Base-by-base conservation (phyloP, 2,329 filamentous ascomycete species). In the Rhinocladiella similis region DNA sequence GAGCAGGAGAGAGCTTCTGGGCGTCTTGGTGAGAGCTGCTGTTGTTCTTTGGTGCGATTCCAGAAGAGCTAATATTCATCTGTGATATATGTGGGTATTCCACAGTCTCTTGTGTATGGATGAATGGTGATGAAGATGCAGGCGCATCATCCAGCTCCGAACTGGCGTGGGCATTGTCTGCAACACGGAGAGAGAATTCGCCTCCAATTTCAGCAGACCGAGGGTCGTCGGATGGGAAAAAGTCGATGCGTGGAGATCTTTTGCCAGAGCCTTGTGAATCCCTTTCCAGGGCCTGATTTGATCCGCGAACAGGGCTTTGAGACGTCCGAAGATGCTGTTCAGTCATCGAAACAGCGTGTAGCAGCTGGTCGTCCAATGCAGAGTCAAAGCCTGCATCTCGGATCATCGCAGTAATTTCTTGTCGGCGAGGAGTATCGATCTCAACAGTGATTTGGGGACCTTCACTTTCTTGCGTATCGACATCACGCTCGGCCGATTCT, bases 381-480 rank as follows among this genome's bases (percentile, higher is more conserved):
- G 76, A 76, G 35, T 76, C 70, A 64, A 80, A 80, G 3, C 77
- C 78, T 13, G 77, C 77, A 47, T 80, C 75, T 47, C 70, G 73
- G 39, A 80, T 80, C 47, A 80, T 67, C 41, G 72, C 64, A 46
- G 72, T 73, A 38, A 80, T 78, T 20, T 77, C 72, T 10, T 68
- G 52, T 41, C 71, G 69, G 60, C 72, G 65, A 62, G 72, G 65
- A 61, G 73, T 56, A 59, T 68, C 72, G 16, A 72, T 64, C 7
- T 35, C 39, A 36, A 9, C 12, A 20, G 47, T 25, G n/a, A 53
- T 22, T 4, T 33, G 33, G 13, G 29, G 51, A 3, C 42, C 33
- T 47, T 16, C 13, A n/a, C 18, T 25, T 18, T 14, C 18, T 19
- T 53, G 50, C 12, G 41, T 19, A 16, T 41, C 25, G 45, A 47